phyloP scores from a whole-genome alignment of 176 grass and related monocot genomes.

The Oropetium thomaeum region DNA sequence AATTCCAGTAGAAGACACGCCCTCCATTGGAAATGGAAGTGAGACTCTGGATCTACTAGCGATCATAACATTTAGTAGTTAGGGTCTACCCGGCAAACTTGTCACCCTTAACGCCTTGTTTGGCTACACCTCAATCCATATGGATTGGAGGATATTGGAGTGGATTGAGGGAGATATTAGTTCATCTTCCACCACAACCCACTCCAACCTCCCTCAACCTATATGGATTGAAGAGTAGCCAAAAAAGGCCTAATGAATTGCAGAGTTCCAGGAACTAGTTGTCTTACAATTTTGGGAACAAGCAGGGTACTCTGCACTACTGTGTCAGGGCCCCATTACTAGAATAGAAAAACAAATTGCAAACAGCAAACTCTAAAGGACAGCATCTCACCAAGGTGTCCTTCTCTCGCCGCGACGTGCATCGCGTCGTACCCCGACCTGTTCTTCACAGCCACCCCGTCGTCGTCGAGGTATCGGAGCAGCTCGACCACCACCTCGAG shows the following conservation, averaged over 20 bases:
- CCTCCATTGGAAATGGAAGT: too few relatives aligned
- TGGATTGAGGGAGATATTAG: too few relatives aligned
- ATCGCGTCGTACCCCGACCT: constrained; percentile 71
- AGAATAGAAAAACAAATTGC: neutral
- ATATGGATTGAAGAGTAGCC: too few relatives aligned
- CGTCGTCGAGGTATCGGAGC: constrained; percentile 57
- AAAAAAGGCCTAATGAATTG: too few relatives aligned
- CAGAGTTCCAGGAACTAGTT: neutral
- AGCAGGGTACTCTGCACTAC: neutral
- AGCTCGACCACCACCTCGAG: constrained; percentile 61
- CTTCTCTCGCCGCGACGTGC: constrained; percentile 78
- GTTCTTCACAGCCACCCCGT: constrained; percentile 63
- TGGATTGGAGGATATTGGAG: too few relatives aligned
- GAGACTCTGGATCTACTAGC: neutral
- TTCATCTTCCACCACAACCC: too few relatives aligned
- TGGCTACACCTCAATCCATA: too few relatives aligned
- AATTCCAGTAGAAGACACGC: constrained; percentile 5
- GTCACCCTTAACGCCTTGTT: too few relatives aligned
- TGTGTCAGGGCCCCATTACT: neutral
- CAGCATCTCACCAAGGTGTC: constrained; percentile 50
- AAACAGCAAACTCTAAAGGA: neutral
- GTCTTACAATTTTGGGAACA: neutral
- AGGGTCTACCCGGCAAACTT: neutral
- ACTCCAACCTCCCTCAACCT: too few relatives aligned
- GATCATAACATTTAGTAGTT: neutral